Base-by-base conservation (phyloP, 495 filamentous ascomycete species). In the Hypoxylon intermedium region DNA sequence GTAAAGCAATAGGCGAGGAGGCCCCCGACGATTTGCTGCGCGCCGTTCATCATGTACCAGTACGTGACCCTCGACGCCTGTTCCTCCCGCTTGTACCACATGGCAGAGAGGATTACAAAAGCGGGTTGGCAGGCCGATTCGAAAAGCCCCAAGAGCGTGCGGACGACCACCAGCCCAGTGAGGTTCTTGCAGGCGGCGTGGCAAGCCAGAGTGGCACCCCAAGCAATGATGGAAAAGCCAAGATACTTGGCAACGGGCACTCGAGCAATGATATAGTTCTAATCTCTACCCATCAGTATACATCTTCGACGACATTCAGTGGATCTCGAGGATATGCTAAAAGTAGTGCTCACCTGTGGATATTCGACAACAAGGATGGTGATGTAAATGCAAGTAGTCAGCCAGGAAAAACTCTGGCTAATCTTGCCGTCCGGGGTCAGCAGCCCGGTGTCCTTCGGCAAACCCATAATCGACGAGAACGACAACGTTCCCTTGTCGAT, bases 11-110 rank as follows among this genome's bases (percentile, higher is more conserved):
- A 87, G 23, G 77, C 81, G 37, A 85, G 71, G 2, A 85, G 70
- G 6, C 82, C 82, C 19, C 83, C 82, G 37, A 86, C 77, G 36
- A 83, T 75, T 54, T 78, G 74, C 46, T 85, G 83, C 5, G 75
- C 78, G 7, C 84, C 84, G 67, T 87, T 87, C 81, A 85, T 86
- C 83, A 85, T 87, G 68, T 88, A 85, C 85, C 88, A 90, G 70
- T 87, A 88, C 0, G 85, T 85, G 0, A 89, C 85, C 0, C 82
- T 82, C 0, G 76, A 72, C 0, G 86, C 81, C 67, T 89, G 87
- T 56, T 90, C 86, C 44, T 86, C 79, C 7, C 86, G 79, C 37
- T 81, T 85, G 68, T 89, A 90, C 87, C 88, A 90, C 81, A 89
- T 89, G n/a, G 83, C 77, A 0, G 83, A 86, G 15, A 90, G 74